A percentile compares a stretch with the other conserved stretches of the same genome.
Evolutionary conservation across 2,329 filamentous ascomycete genomes (phyloP).

Genomic region (Neofusicoccum parvum): DNA sequence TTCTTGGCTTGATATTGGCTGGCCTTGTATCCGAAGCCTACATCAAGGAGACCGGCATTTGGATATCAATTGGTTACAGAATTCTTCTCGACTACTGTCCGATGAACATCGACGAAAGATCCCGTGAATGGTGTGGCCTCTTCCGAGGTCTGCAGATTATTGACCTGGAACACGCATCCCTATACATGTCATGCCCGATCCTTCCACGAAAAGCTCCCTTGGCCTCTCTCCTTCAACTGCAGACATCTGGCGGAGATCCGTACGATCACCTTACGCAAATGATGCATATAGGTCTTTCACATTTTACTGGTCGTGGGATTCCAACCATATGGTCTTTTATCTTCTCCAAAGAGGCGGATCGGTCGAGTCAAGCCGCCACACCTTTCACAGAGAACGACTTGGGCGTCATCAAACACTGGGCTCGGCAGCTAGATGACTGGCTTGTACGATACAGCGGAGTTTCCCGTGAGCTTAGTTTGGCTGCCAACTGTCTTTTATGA

Average conservation of each 20-base stretch:
- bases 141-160: conserved; percentile 47
- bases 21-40: conserved; percentile 47
- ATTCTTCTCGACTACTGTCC: conserved; percentile 47
- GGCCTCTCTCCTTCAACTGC: conserved; percentile 33
- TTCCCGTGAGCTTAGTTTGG: not conserved
- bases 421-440: conserved; percentile 46
- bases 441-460: conserved; percentile 40
- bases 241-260: conserved; percentile 43
- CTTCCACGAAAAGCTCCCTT: conserved; percentile 46
- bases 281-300: conserved; percentile 49
- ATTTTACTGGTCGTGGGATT: conserved; percentile 46
- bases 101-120: conserved; percentile 41
- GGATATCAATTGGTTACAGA: conserved; percentile 49
- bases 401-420: conserved; percentile 48
- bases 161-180: conserved; percentile 48
- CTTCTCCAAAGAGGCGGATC: conserved; percentile 27
- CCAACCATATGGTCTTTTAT: conserved; percentile 50
- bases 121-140: conserved; percentile 45
- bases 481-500: not conserved
- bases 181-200: conserved; percentile 46
- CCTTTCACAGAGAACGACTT: conserved; percentile 44
- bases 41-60: conserved; percentile 46
- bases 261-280: conserved; percentile 47
- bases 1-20: conserved; percentile 46
- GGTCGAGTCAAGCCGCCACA: conserved; percentile 26